Conservation (phyloP, 2,329 filamentous ascomycete species). For the Aspergillus nomiae region DNA sequence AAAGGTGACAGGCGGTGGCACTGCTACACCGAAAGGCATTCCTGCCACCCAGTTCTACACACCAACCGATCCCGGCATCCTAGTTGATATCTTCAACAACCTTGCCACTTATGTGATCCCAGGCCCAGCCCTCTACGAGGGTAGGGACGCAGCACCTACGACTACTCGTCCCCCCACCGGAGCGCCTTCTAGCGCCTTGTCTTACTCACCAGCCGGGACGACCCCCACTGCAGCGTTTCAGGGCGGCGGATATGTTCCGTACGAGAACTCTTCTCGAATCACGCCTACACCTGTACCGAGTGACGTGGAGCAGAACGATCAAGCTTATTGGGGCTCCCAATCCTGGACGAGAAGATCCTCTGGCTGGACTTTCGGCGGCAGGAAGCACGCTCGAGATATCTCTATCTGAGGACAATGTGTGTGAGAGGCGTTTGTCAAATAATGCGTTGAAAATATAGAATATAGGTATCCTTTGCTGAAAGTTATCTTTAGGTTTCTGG, state of each 20-base stretch:
- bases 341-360: not conserved
- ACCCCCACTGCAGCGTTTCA: too few relatives aligned
- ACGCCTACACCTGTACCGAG: too few relatives aligned
- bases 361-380: not conserved
- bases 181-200: too few relatives aligned
- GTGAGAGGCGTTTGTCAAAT: not conserved
- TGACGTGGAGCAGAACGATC: too few relatives aligned
- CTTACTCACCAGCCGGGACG: too few relatives aligned
- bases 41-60: not conserved
- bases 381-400: not conserved
- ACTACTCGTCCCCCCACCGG: too few relatives aligned
- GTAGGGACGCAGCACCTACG: not conserved
- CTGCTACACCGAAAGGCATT: not conserved
- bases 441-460: not conserved
- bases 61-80: conserved; percentile 1
- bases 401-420: not conserved
- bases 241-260: too few relatives aligned
- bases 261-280: too few relatives aligned
- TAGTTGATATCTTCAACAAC: not conserved
- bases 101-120: not conserved
- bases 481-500: not conserved
- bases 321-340: not conserved
- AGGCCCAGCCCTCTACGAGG: not conserved
- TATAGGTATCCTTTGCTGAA: not conserved
- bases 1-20: not conserved